A percentile compares a stretch with the other conserved stretches of the same genome.
Conservation (phyloP, 2,329 filamentous ascomycete species). For the Westerdykella ornata region DNA sequence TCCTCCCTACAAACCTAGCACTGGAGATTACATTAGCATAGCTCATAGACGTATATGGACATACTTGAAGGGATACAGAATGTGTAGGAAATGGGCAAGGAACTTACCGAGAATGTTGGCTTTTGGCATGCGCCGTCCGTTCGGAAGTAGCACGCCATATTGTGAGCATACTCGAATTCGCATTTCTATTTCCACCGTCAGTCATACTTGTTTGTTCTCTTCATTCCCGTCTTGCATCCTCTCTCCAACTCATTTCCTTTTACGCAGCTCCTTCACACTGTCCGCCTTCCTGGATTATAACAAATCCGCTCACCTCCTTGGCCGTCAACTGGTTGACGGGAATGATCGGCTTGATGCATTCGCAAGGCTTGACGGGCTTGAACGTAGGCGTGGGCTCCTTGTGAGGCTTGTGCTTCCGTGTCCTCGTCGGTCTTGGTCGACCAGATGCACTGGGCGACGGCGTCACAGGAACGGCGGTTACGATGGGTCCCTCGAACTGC, state of each 20-base stretch:
- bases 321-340: constrained; percentile 18
- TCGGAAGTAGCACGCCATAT: constrained; percentile 13
- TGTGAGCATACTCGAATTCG: constrained; percentile 12
- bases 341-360: constrained; percentile 21
- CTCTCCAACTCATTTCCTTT: too few species aligned
- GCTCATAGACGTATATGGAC: too few species aligned
- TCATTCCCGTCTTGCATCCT: too few species aligned
- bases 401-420: constrained; percentile 14
- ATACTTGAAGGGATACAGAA: not conserved
- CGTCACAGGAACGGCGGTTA: constrained; percentile 5
- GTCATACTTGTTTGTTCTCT: too few species aligned
- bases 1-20: too few species aligned
- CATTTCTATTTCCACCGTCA: constrained; percentile 10
- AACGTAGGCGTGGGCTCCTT: constrained; percentile 26
- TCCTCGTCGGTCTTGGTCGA: constrained; percentile 1
- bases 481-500: constrained; percentile 1
- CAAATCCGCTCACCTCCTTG: constrained; percentile 17
- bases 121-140: constrained; percentile 13
- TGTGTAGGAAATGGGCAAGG: not conserved
- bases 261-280: constrained; percentile 16
- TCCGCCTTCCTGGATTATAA: not conserved
- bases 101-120: constrained; percentile 14
- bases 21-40: too few species aligned
- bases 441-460: constrained; percentile 1
- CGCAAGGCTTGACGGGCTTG: constrained; percentile 12